Evolutionary conservation across 176 grass and related monocot genomes (phyloP), one percentile per base, ranked within the genome.

Genomic region (Echinochloa phyllopogon): DNA sequence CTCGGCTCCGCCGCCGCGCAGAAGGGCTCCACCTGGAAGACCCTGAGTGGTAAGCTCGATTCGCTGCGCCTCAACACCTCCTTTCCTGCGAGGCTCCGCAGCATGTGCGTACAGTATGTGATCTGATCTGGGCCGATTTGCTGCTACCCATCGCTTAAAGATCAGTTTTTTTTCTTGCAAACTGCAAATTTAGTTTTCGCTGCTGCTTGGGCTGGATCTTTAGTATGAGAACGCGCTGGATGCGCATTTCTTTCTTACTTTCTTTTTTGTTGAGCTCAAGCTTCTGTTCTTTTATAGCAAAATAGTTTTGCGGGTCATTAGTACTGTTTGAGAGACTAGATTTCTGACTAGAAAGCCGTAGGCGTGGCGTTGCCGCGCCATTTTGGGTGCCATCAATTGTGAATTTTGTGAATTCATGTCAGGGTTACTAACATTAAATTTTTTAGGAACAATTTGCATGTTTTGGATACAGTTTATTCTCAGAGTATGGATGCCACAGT

Each of bases 21-120:
- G 89, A 90, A 90, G 39, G 75, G 67, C 18, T 87, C 89, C 41
- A 84, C 84, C 5, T 90, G 89, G 89, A 90, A 90, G 89, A 90
- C 89, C 4, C 84, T 90, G 60, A 84, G 80, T 42, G 89, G 89
- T 90, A 84, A 52, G 51, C 49, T 57, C 37, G 65, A 59, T 59
- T 74, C 68, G 20, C 79, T 27, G 16, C 48, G 12, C 80, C 24
- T 62, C 40, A 5, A 5, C 55, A 20, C 61, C 16, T 37, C 29
- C 10, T 41, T 74, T 77, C 80, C 69, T 75, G 51, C 36, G 36
- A 24, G 9, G 24, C 59, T 45, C 21, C 69, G 29, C 61, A 41
- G 69, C 5, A 36, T 58, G 67, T 47, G 78, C 38, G 64, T 16
- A 51, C 10, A 16, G 49, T 8, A 21, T 21, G 72, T 59, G 84